Conservation (phyloP, 345 rosid genomes). For the Melaleuca alternifolia region DNA sequence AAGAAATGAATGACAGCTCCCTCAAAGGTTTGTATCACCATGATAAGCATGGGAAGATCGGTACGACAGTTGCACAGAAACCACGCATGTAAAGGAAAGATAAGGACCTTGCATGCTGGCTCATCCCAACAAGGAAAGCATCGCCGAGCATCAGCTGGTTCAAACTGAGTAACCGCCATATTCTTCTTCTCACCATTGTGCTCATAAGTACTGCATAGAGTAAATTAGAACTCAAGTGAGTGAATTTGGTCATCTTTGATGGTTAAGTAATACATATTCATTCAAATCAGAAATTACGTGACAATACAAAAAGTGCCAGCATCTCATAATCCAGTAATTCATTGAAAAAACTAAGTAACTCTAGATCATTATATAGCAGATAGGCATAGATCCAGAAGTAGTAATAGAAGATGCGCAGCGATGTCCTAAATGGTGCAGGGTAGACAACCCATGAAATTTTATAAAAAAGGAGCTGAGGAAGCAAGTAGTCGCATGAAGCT, state of each 20-base stretch:
- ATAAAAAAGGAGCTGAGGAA: too few relatives aligned
- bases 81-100: not conserved
- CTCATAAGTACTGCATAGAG: constrained; percentile 46
- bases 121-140: constrained; percentile 99
- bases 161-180: constrained; percentile 97
- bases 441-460: not conserved
- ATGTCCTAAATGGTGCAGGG: not conserved
- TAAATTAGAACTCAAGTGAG: not conserved
- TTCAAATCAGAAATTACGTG: not conserved
- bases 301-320: not conserved
- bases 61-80: not conserved
- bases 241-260: not conserved
- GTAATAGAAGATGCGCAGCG: not conserved
- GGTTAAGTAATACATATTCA: too few relatives aligned
- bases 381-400: not conserved
- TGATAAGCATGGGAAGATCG: not conserved
- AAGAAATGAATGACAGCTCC: not conserved
- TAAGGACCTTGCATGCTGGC: constrained; percentile 84
- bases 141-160: constrained; percentile 88
- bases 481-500: not conserved
- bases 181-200: constrained; percentile 82
- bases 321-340: not conserved
- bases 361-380: not conserved
- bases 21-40: not conserved
- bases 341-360: not conserved